Percentiles rank a stretch among this genome's conserved stretches.
Conservation (phyloP, 2,329 filamentous ascomycete species). For the Fusarium domesticum region DNA sequence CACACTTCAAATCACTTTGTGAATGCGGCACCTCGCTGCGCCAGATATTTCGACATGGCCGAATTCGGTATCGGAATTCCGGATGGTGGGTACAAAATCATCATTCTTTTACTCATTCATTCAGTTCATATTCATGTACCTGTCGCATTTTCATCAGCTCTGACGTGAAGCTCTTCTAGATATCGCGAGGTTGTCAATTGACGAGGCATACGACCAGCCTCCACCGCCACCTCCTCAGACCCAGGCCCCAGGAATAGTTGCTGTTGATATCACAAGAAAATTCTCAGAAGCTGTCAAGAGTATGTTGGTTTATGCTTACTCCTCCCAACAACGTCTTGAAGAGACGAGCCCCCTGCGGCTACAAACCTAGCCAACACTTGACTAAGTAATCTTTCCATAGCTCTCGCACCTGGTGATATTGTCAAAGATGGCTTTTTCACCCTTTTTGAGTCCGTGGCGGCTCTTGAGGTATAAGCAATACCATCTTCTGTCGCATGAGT, state of each 20-base stretch:
- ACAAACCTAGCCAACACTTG: constrained; percentile 4
- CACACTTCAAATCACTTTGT: constrained; percentile 5
- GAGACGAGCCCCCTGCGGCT: too few relatives aligned
- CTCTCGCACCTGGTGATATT: constrained; percentile 73
- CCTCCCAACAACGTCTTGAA: constrained; percentile 2
- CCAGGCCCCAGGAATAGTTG: constrained; percentile 49
- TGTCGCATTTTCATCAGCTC: constrained; percentile 18
- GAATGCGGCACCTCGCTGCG: constrained; percentile 13
- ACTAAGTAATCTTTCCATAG: constrained; percentile 50
- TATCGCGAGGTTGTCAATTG: constrained; percentile 42
- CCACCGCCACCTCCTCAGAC: constrained; percentile 39
- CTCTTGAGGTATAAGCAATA: constrained; percentile 60
- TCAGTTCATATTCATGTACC: neutral
- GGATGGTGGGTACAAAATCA: constrained; percentile 33
- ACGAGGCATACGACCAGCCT: constrained; percentile 31
- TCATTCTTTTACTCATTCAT: neutral
- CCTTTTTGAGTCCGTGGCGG: constrained; percentile 88
- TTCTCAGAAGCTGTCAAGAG: constrained; percentile 54
- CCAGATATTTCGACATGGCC: constrained; percentile 29
- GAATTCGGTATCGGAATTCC: constrained; percentile 35
- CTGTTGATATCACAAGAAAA: constrained; percentile 56
- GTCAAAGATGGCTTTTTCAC: constrained; percentile 94
- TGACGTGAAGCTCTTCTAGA: constrained; percentile 33
- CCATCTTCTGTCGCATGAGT: too few relatives aligned
- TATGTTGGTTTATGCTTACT: constrained; percentile 34